Evolutionary conservation across 148 eudicot species (phyloP).

Genomic region (Nepenthes gracilis): DNA sequence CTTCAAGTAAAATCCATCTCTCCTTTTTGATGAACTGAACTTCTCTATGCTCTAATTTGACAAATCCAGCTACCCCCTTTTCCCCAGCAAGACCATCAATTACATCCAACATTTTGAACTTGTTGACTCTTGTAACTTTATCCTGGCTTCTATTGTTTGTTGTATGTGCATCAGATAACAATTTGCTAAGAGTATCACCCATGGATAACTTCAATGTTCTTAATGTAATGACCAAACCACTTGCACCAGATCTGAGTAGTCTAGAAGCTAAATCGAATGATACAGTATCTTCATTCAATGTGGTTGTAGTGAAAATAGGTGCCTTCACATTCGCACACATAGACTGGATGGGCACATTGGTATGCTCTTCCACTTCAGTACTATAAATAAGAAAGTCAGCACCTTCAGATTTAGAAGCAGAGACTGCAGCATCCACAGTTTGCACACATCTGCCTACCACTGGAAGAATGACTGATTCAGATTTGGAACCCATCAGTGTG

Average conservation of each 20-base stretch:
- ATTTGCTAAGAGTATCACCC: slow-evolving; percentile 34
- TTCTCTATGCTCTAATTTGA: slow-evolving; percentile 55
- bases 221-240: slow-evolving; percentile 67
- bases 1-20: slow-evolving; percentile 50
- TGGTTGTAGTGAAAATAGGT: slow-evolving; percentile 51
- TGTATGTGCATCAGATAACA: slow-evolving; percentile 20
- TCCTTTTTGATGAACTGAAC: slow-evolving; percentile 56
- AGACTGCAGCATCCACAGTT: slow-evolving; percentile 53
- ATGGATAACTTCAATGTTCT: slow-evolving; percentile 38
- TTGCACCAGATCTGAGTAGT: slow-evolving; percentile 46
- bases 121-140: slow-evolving; percentile 11
- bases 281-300: slow-evolving; percentile 19
- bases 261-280: slow-evolving; percentile 15
- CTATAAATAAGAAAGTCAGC: slow-evolving; percentile 81
- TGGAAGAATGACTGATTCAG: slow-evolving; percentile 81
- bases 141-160: slow-evolving; percentile 14
- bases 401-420: slow-evolving; percentile 81
- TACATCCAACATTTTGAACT: slow-evolving; percentile 20
- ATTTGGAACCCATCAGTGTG: slow-evolving; percentile 65
- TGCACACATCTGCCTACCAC: slow-evolving; percentile 72
- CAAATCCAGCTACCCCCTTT: slow-evolving; percentile 30
- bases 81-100: slow-evolving; percentile 35
- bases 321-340: slow-evolving; percentile 39
- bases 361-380: slow-evolving; percentile 18
- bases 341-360: slow-evolving; percentile 23